phyloP scores from a whole-genome alignment of 2,329 filamentous ascomycete species.

The Diaporthe ampelina region DNA sequence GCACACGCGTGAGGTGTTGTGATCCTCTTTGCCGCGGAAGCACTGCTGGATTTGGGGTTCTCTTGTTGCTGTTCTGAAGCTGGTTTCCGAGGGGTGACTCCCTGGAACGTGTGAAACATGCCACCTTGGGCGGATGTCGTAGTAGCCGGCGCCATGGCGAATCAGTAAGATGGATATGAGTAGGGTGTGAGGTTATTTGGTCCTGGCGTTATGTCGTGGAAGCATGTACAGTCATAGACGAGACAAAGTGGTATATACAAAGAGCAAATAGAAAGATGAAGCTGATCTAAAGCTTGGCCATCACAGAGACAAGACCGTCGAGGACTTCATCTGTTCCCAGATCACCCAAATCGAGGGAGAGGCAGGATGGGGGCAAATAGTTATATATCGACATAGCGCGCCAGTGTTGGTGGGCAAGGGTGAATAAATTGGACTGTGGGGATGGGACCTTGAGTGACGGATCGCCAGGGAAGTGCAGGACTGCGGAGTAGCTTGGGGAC shows the following conservation, averaged over 20 bases:
- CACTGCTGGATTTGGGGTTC: conserved; percentile 56
- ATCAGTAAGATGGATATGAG: conserved; percentile 39
- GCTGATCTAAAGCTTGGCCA: conserved; percentile 29
- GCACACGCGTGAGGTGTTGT: conserved; percentile 77
- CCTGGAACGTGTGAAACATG: conserved; percentile 69
- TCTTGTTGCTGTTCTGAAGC: conserved; percentile 58
- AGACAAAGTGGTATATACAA: conserved; percentile 38
- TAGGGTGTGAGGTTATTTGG: neutral
- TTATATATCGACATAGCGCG: conserved; percentile 57
- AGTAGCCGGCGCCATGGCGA: conserved; percentile 60
- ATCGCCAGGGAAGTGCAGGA: conserved; percentile 41
- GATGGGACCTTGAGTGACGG: conserved; percentile 42
- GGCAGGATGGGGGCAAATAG: conserved; percentile 53
- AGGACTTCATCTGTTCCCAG: neutral
- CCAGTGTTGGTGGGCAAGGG: conserved; percentile 49
- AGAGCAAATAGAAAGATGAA: neutral
- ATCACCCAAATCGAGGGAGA: conserved; percentile 48
- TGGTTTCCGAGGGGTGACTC: conserved; percentile 65
- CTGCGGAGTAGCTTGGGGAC: conserved; percentile 47
- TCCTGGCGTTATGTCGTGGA: neutral
- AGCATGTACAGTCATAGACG: conserved; percentile 27
- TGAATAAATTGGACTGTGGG: conserved; percentile 38
- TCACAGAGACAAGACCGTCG: conserved; percentile 14
- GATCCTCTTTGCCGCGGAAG: conserved; percentile 61
- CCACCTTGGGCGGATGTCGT: conserved; percentile 63